phyloP scores from a whole-genome alignment of 495 filamentous ascomycete species.

The Terfezia boudieri region DNA sequence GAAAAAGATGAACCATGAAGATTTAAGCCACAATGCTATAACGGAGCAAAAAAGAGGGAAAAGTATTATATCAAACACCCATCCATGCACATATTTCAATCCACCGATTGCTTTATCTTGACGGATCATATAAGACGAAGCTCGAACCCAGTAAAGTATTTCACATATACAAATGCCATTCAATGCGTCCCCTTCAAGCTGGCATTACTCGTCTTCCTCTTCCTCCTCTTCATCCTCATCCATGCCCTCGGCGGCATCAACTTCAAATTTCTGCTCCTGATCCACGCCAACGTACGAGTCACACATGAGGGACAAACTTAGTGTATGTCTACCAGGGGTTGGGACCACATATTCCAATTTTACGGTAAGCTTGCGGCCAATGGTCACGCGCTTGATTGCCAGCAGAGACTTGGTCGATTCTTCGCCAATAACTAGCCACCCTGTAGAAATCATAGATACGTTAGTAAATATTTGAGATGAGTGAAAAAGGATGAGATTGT shows the following conservation, averaged over 20 bases:
- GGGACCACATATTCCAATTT: slow-evolving; percentile 77
- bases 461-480: too few relatives aligned
- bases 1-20: too few relatives aligned
- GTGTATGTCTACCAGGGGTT: slow-evolving; percentile 57
- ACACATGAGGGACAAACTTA: slow-evolving; percentile 89
- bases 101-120: too few relatives aligned
- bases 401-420: slow-evolving; percentile 68
- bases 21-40: too few relatives aligned
- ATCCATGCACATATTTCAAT: too few relatives aligned
- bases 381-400: slow-evolving; percentile 84
- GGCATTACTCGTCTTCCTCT: slow-evolving; percentile 39
- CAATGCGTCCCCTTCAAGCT: slow-evolving; percentile 4
- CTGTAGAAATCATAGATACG: not conserved
- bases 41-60: too few relatives aligned
- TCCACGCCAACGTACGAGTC: slow-evolving; percentile 96
- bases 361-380: slow-evolving; percentile 52
- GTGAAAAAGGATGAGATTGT: too few relatives aligned
- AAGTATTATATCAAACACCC: too few relatives aligned
- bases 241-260: slow-evolving; percentile 57
- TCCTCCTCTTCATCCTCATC: slow-evolving; percentile 81
- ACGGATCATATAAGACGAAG: too few relatives aligned
- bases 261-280: slow-evolving; percentile 73
- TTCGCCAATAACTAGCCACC: slow-evolving; percentile 87
- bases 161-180: too few relatives aligned
- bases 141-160: too few relatives aligned